phyloP scores from a whole-genome alignment of 83 land plant genomes.

The Larix sibirica region DNA sequence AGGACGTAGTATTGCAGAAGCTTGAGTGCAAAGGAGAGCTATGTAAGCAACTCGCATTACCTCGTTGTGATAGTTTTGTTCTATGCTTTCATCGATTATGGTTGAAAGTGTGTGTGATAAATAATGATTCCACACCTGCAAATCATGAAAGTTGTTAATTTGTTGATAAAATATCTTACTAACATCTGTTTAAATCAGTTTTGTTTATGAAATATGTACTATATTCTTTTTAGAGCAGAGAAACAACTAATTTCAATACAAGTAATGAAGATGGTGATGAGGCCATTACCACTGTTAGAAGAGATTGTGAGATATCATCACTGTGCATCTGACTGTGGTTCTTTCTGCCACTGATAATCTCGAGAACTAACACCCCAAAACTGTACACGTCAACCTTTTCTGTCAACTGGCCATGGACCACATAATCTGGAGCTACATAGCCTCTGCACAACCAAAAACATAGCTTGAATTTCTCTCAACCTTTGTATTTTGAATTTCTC shows the following conservation, averaged over 20 bases:
- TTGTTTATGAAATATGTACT: no score
- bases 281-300: background rate
- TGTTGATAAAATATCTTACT: no score
- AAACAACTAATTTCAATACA: no score
- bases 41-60: background rate
- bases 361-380: conserved; percentile 16
- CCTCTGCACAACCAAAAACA: background rate
- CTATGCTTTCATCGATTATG: background rate
- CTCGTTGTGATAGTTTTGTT: background rate
- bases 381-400: conserved; percentile 20
- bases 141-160: no score
- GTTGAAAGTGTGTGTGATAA: background rate
- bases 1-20: background rate
- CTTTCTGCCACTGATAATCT: conserved; percentile 12
- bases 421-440: conserved; percentile 19
- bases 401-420: background rate
- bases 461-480: background rate
- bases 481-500: background rate
- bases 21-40: background rate
- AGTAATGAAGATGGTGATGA: no score
- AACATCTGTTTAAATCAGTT: no score
- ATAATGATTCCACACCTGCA: background rate
- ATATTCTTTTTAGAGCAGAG: no score
- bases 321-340: background rate
- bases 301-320: background rate